Evolutionary conservation across 2,329 filamentous ascomycete species (phyloP), one percentile per base, ranked within the genome.

Genomic region (Pyrenophora graminea): DNA sequence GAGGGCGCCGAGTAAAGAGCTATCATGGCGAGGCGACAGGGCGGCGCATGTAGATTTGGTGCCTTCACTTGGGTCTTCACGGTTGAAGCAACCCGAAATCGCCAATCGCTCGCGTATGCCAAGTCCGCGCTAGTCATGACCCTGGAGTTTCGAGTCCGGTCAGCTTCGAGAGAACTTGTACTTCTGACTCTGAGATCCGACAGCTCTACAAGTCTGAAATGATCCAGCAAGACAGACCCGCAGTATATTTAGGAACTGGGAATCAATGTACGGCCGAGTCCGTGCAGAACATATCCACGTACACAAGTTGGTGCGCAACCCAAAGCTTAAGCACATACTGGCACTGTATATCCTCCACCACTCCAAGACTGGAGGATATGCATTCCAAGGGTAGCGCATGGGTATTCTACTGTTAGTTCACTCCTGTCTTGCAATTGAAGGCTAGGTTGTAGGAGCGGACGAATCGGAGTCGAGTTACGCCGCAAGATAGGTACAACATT

Each of bases 21-120:
- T 55, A 65, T 61, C 69, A 71, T 71, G 64, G 67, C 66, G 67
- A 68, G 61, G 49, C 39, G 63, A 66, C 66, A 65, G 68, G 61
- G 49, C 40, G 55, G 52, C 43, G 54, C 44, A 46, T 47, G 50
- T 39, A 30, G 41, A 48, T 37, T 58, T 53, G 41, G 37, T 58
- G 33, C 56, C 61, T 64, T 55, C 45, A 56, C 58, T 47, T 50
- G 12, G 30, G 30, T 48, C 44, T 55, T 52, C 47, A 48, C 52
- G 48, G 48, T 45, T 53, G 49, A 34, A 41, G 51, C 46, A 39
- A 51, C 45, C 56, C 54, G 48, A 56, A 59, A 51, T 59, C 52
- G 56, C 54, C 53, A 47, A 50, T 44, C 31, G 46, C 45, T 50
- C 46, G 44, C 51, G 45, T 39, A 39, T 55, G 56, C 56, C 53